A percentile compares a stretch with the other conserved stretches of the same genome.
phyloP scores from a whole-genome alignment of 257 asterid genomes.

The Solanum ahanhuiri region DNA sequence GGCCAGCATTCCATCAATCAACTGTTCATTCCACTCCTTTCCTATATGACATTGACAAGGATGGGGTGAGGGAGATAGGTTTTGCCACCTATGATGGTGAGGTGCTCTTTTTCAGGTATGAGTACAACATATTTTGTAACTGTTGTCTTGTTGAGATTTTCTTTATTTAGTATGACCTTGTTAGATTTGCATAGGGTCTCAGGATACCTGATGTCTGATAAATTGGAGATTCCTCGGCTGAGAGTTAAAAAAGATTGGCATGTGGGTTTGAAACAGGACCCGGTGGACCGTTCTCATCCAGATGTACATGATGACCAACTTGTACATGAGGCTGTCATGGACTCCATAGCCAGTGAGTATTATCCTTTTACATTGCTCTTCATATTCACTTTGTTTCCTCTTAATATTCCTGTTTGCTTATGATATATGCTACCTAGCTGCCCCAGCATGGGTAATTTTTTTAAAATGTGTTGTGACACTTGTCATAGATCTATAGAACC shows the following conservation, averaged over 20 bases:
- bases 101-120: conserved; percentile 93
- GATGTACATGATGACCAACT: conserved; percentile 81
- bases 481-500: background rate
- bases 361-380: conserved; percentile 4
- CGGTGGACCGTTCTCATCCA: conserved; percentile 88
- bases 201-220: conserved; percentile 91
- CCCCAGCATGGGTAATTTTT: background rate
- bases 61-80: conserved; percentile 92
- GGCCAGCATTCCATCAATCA: conserved; percentile 99
- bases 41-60: conserved; percentile 91
- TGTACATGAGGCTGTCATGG: conserved; percentile 48
- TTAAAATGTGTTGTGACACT: background rate
- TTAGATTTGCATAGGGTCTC: conserved; percentile 49
- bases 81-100: conserved; percentile 95
- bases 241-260: conserved; percentile 91
- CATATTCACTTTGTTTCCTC: background rate
- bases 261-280: conserved; percentile 83
- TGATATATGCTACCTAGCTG: background rate
- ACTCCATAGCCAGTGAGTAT: conserved; percentile 45
- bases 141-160: background rate
- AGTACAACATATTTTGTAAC: background rate
- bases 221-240: conserved; percentile 80
- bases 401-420: background rate
- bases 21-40: conserved; percentile 96
- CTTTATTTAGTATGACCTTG: background rate